A percentile compares a stretch with the other conserved stretches of the same genome.
These are phyloP conservation scores for Cephalotrichum gorgonifer DNA, from an alignment of 2,329 filamentous ascomycete genomes.

Conservation along the genomic window DNA sequence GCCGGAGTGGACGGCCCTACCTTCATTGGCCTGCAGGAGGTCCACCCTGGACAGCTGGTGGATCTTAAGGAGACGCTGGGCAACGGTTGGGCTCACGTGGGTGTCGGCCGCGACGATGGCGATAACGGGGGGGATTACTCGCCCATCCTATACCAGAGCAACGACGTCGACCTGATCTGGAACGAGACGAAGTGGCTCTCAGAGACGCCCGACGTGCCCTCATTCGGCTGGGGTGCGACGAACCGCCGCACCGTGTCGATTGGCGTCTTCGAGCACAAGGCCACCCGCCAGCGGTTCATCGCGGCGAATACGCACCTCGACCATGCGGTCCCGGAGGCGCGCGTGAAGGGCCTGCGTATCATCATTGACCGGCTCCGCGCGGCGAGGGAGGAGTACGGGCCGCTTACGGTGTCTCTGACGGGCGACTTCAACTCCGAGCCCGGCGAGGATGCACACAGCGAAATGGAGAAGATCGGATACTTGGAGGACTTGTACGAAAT, in stretches of 20 bases:
- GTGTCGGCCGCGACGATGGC: conserved; percentile 57
- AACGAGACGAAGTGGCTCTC: conserved; percentile 67
- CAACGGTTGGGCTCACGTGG: conserved; percentile 47
- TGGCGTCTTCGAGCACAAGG: conserved; percentile 45
- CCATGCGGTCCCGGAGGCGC: conserved; percentile 42
- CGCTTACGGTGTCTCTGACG: conserved; percentile 44
- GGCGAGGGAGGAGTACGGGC: conserved; percentile 19
- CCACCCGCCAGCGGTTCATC: conserved; percentile 37
- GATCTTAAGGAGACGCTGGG: conserved; percentile 49
- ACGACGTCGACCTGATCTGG: conserved; percentile 46
- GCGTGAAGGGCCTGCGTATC: conserved; percentile 47
- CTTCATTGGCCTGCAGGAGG: conserved; percentile 61
- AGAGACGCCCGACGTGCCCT: conserved; percentile 56
- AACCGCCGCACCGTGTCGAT: conserved; percentile 52
- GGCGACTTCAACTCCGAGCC: conserved; percentile 62
- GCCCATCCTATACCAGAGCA: conserved; percentile 62
- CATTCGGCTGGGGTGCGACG: conserved; percentile 59
- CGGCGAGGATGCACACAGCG: conserved; percentile 43
- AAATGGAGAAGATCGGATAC: conserved; percentile 14
- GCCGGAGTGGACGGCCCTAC: conserved; percentile 20
- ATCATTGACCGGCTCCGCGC: conserved; percentile 37
- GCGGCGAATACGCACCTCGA: conserved; percentile 64
- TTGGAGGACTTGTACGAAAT: conserved; percentile 31
- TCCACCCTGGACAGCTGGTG: conserved; percentile 47
- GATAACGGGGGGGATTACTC: conserved; percentile 62